Evolutionary conservation across 2,329 filamentous ascomycete genomes (phyloP), one percentile per base, ranked within the genome.

Genomic region (Zymoseptoria passerinii): DNA sequence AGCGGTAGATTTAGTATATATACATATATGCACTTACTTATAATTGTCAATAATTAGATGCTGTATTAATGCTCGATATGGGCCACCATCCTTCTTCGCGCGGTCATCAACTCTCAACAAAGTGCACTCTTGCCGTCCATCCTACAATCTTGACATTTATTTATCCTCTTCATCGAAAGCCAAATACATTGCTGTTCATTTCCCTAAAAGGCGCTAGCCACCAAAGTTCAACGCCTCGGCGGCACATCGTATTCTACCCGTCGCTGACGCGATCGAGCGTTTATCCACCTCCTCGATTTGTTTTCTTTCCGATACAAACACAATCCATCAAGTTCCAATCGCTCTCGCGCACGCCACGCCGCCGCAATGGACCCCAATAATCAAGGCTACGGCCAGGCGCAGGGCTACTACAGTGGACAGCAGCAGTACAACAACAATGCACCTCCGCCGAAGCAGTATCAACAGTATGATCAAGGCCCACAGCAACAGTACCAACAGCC

Each of bases 341-440:
- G 35, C 35, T 44, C 13, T 44, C 35, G 13, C 35, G 35, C 35
- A 44, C 35, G 13, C 35, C 13, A 16, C n/a, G 6, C 35, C 35
- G 35, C 16, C 35, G 35, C 35, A 44, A 44, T 44, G 35, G 35
- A 44, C 16, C 35, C 35, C 35, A 44, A 44, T 4, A 44, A 44
- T 16, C 35, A 44, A 13, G 35, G 35, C 35, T 44, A 44, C 49
- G 63, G 61, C 48, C 59, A 65, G 53, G 59, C 64, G 10, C 56
- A 54, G 16, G 59, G 59, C 44, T 67, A 67, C 60, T 66, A 65
- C 52, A 60, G 53, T 28, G 53, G 49, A 19, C 53, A 51, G n/a
- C 29, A 40, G 49, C 54, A 59, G 48, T 35, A 59, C 35, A 44
- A 44, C 35, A 44, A 44, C 16, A 44, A n/a, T 44, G 35, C 16